phyloP scores from a whole-genome alignment of 768 basidiomycete species.

The Termitomyces sp. region DNA sequence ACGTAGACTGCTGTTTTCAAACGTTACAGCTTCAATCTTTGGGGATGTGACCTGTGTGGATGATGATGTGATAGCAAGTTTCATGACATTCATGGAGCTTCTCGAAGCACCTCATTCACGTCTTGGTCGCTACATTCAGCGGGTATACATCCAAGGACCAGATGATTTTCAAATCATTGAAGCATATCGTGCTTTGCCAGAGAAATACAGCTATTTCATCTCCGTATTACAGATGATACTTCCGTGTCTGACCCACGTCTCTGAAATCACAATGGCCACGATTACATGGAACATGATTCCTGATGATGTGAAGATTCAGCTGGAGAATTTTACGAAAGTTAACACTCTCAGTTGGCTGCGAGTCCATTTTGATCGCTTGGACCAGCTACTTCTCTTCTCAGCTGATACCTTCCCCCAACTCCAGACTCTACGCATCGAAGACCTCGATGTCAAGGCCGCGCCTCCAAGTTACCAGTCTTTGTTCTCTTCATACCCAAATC shows the following conservation, averaged over 20 bases:
- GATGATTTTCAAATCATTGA: not conserved
- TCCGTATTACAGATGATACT: not conserved
- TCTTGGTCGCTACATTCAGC: not conserved
- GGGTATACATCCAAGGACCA: not conserved
- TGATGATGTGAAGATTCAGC: not conserved
- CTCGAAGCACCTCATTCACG: not conserved
- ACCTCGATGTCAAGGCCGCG: not conserved
- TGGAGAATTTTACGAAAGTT: not conserved
- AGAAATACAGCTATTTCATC: not conserved
- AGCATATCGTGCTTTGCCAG: too few species aligned
- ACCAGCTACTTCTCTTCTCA: not conserved
- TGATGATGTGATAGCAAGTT: rapidly evolving
- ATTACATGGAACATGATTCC: not conserved
- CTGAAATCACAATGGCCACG: not conserved
- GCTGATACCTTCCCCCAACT: not conserved
- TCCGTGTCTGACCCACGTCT: not conserved
- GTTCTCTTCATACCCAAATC: too few species aligned
- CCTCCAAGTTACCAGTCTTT: not conserved
- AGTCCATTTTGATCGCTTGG: not conserved
- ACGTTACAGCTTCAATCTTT: not conserved
- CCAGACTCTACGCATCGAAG: not conserved
- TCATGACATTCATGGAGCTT: not conserved
- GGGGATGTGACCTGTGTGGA: not conserved
- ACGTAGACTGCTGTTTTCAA: not conserved
- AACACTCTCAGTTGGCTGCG: not conserved